Conservation (phyloP, 352 stramenopile genomes). For the Elongisporangium anandrum region DNA sequence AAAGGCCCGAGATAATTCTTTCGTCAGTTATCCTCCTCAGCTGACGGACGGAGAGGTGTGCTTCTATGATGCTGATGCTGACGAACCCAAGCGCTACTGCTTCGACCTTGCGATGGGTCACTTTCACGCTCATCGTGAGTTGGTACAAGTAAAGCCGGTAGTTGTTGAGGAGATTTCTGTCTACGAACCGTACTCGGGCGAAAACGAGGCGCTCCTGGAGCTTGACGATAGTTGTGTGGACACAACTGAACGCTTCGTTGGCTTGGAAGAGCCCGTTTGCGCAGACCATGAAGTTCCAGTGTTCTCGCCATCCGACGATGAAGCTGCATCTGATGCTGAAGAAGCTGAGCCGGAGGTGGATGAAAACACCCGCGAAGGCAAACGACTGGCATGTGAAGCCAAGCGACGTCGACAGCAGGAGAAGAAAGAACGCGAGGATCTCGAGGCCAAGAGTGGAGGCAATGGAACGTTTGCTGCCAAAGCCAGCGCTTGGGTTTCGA, state of each 20-base stretch:
- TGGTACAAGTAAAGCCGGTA: conserved; percentile 39
- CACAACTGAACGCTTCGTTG: conserved; percentile 38
- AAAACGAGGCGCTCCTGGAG: conserved; percentile 48
- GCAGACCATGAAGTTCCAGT: conserved; percentile 42
- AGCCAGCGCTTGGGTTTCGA: conserved; percentile 6
- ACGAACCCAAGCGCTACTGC: conserved; percentile 63
- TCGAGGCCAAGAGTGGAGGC: conserved; percentile 10
- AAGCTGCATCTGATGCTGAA: conserved; percentile 2
- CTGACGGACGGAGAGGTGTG: conserved; percentile 59
- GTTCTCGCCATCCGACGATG: conserved; percentile 3
- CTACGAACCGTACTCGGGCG: conserved; percentile 52
- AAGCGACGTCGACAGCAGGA: conserved; percentile 42
- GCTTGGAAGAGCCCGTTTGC: conserved; percentile 39
- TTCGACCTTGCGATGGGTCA: conserved; percentile 56
- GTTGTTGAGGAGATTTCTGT: conserved; percentile 11
- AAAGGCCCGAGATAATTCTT: neutral
- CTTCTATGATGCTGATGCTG: conserved; percentile 58
- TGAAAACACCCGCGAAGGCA: conserved; percentile 29
- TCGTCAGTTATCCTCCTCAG: conserved; percentile 22
- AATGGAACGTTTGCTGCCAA: neutral
- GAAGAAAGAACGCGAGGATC: conserved; percentile 17
- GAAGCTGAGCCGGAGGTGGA: conserved; percentile 31
- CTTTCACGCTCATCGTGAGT: conserved; percentile 42
- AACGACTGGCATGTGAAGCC: conserved; percentile 59
- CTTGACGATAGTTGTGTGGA: conserved; percentile 53